Base-by-base conservation (phyloP, 345 rosid species). In the Euphorbia lathyris region DNA sequence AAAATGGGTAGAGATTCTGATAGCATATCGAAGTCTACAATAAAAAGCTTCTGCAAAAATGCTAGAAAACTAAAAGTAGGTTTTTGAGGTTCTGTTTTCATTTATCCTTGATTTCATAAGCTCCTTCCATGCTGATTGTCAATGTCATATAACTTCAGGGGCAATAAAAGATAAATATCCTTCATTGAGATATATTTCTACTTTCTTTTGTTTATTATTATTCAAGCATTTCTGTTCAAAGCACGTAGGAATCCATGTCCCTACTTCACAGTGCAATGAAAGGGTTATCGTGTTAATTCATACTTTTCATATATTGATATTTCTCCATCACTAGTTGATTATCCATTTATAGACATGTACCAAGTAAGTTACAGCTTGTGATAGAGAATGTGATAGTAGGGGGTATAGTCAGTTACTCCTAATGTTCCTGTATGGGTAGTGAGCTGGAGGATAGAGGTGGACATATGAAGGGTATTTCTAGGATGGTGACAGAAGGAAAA, bases 41-140 rank as follows among this genome's bases (percentile, higher is more conserved):
- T 94, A 74, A 88, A 83, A 75, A 85, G 78, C 81, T 94, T 94
- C 83, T 88, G 97, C 56, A 91, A 84, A 80, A 94, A 90, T 80
- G 89, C 96, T 55, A 84, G 97, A 80, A 94, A 94, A 81, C 84
- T 94, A 51, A 91, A 83, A 82, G 98, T 91, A 77, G 83, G 85
- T 67, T 45, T 72, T 65, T 68, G 34, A 67, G 71, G 42, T 69
- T 72, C 3, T 52, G 22, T 19, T 45, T 14, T 69, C 2, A 13
- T 48, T 25, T 67, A 25, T 67, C 1, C 36, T 67, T 67, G 59
- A 52, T 67, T 16, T 9, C 8, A 1, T 45, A 11, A 25, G 20
- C 26, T 25, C 38, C 40, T 30, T 57, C 27, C 22, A 11, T 57
- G 32, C 60, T 57, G 17, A 10, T 57, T 25, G 60, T 57, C 11